Evolutionary conservation across 169 alveolate species (phyloP), one percentile per base, ranked within the genome.

Genomic region (Plasmodium fragile): DNA sequence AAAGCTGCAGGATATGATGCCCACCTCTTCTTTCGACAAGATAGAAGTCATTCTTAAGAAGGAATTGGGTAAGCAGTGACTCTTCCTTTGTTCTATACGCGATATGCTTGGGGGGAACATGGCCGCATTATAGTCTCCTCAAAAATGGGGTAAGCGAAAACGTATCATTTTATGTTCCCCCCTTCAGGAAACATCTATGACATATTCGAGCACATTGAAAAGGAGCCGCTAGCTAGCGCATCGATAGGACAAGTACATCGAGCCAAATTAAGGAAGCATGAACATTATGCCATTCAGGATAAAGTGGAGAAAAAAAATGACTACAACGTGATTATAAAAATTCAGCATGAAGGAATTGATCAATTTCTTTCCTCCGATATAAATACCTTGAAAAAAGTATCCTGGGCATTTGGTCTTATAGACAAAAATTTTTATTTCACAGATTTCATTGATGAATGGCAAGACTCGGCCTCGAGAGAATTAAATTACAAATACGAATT

Each of bases 1-100:
- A 6, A 96, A 96, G 75, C 95, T 98, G 49, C 99, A 98, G 65
- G 99, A 98, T 77, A 93, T 93, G 96, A 97, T 98, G 97, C 99
- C 99, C 16, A 96, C 97, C 55, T 94, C 98, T 25, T 93, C 95
- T 28, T 95, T 94, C 59, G 94, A 92, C 34, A 96, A 95, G 45
- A 92, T 97, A 55, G 95, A 95, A 75, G 95, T 92, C 70, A 95
- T 96, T 53, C 30, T 98, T 25, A 96, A 96, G 78, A 95, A 82
- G 52, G 99, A 98, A 59, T 81, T 97, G 71, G 98, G 98, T 81
- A 84, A 43, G 43, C n/a, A 82, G 6, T 49, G 22, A 3, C 22
- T 0, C 59, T 0, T 2, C 8, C 4, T 49, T 5, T 4, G n/a
- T 25, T 25, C n/a, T 28, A 41, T 41, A 11, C 7, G 0, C 32